Conservation (phyloP, 176 grass and related monocot species). For the Metroxylon sagu region DNA sequence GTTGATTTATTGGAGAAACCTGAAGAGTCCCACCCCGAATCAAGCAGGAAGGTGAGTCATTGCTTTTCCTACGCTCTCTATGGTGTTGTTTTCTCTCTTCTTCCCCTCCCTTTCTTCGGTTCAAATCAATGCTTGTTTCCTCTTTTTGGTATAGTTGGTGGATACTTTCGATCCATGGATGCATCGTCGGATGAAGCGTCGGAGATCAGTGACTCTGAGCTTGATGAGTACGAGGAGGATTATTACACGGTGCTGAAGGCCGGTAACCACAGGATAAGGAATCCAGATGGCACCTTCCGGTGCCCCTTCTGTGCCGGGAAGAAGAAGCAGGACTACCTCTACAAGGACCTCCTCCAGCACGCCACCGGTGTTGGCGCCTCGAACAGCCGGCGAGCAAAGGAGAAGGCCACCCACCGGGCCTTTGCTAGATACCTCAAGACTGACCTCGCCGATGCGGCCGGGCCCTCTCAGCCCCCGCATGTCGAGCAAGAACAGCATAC, state of each 20-base stretch:
- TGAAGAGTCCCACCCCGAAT: too few species aligned
- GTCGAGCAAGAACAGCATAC: too few species aligned
- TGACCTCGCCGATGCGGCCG: conserved; percentile 33
- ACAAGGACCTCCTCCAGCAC: conserved; percentile 90
- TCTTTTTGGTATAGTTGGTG: too few species aligned
- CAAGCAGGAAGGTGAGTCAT: too few species aligned
- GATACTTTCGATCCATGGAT: too few species aligned
- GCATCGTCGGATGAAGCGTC: conserved; percentile 31
- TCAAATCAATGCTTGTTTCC: too few species aligned
- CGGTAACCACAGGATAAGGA: conserved; percentile 56
- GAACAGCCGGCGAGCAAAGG: conserved; percentile 39
- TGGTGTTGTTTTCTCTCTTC: too few species aligned
- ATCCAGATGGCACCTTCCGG: conserved; percentile 63
- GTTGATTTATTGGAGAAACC: too few species aligned
- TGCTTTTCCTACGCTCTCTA: too few species aligned
- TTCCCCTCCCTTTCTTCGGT: too few species aligned
- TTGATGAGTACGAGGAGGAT: conserved; percentile 44
- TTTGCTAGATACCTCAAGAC: conserved; percentile 24
- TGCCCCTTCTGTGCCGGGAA: conserved; percentile 88
- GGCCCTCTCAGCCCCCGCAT: background rate
- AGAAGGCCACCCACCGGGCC: conserved; percentile 26
- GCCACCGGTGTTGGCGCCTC: conserved; percentile 57
- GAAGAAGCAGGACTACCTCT: conserved; percentile 74
- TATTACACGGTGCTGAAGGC: conserved; percentile 42
- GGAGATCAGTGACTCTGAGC: conserved; percentile 29